Conservation (phyloP, 306 rosid genomes). For the Cucurbita argyrosperma region DNA sequence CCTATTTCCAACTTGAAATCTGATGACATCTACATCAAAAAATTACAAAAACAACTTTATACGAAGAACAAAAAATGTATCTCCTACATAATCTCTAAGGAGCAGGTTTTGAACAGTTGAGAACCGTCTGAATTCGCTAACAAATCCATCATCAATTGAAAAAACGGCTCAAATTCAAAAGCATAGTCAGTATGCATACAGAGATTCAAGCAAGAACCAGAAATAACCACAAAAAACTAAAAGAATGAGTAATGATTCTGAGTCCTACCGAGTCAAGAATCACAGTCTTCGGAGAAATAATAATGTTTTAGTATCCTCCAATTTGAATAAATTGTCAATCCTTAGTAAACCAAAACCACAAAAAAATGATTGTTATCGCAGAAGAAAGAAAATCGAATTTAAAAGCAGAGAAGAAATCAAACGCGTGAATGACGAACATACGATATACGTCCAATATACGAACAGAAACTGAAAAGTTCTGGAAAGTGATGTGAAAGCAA, state of each 20-base stretch:
- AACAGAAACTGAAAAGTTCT: conserved; percentile 4
- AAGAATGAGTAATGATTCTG: neutral
- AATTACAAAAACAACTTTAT: neutral
- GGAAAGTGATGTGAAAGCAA: conserved; percentile 12
- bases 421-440: neutral
- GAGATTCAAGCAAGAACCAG: neutral
- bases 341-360: neutral
- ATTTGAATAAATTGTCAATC: neutral
- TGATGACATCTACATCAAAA: conserved; percentile 29
- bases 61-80: neutral
- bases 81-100: neutral
- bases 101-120: neutral
- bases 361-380: neutral
- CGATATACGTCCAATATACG: neutral
- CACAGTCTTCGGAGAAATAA: neutral
- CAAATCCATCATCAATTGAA: neutral
- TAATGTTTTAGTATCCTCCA: neutral
- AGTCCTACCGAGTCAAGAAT: neutral
- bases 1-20: conserved; percentile 35
- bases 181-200: neutral
- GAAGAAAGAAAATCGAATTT: too few species aligned
- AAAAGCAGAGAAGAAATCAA: neutral
- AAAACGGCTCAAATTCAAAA: neutral
- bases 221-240: neutral
- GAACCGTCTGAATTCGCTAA: neutral